These are phyloP conservation scores for Kwoniella botswanensis DNA, from an alignment of 768 basidiomycete species.

Conservation along the genomic window DNA sequence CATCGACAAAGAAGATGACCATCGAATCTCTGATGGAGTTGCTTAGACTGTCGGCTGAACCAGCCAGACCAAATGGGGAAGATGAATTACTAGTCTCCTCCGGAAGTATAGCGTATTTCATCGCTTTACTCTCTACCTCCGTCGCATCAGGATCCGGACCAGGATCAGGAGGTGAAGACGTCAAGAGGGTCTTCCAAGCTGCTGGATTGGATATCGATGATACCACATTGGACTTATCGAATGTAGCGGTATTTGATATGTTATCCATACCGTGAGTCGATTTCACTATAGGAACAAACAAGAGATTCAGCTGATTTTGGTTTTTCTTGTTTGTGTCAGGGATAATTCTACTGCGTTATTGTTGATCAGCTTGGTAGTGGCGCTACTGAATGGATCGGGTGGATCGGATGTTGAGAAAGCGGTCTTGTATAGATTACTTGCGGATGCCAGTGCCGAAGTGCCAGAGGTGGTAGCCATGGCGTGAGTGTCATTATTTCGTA, in stretches of 20 bases:
- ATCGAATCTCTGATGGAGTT: conserved; percentile 67
- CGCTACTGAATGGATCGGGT: conserved; percentile 72
- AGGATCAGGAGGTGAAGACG: conserved; percentile 58
- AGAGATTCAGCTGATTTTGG: conserved; percentile 5
- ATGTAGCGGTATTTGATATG: conserved; percentile 29
- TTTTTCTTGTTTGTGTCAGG: conserved; percentile 9
- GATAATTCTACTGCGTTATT: conserved; percentile 73
- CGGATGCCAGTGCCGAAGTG: conserved; percentile 70
- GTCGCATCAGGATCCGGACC: not conserved
- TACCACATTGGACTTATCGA: conserved; percentile 16
- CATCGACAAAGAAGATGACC: conserved; percentile 63
- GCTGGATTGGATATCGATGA: conserved; percentile 64
- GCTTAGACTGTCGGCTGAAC: conserved; percentile 20
- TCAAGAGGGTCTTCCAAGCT: conserved; percentile 69
- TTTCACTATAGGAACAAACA: conserved; percentile 1
- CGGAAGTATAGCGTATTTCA: conserved; percentile 42
- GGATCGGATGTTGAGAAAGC: conserved; percentile 80
- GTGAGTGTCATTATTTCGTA: conserved; percentile 62
- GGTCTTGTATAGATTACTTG: conserved; percentile 75
- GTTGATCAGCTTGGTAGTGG: conserved; percentile 73
- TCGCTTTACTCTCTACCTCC: conserved; percentile 42
- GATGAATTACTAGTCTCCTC: conserved; percentile 20
- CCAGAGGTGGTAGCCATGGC: conserved; percentile 75
- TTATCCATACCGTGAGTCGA: conserved; percentile 47
- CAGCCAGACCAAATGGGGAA: conserved; percentile 11